Percentiles rank a stretch among this genome's conserved stretches.
Evolutionary conservation across 2,329 filamentous ascomycete species (phyloP).

Genomic region (Akanthomyces lecanii): DNA sequence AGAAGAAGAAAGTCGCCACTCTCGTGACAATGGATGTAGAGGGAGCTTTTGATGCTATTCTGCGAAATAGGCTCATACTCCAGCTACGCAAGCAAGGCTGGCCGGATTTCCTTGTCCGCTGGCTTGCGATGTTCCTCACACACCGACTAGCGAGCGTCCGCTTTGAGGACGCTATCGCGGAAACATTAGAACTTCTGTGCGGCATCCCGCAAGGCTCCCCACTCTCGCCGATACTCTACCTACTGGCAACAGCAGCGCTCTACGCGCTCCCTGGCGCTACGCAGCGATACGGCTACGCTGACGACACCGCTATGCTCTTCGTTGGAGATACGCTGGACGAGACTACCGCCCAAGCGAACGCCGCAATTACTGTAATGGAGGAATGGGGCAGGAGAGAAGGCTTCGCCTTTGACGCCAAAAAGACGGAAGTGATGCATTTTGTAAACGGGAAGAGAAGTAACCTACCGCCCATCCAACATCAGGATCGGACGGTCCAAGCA

Average conservation of each 20-base stretch:
- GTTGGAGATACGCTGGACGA: conserved; percentile 17
- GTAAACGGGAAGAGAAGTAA: too few relatives aligned
- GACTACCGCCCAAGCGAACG: conserved; percentile 16
- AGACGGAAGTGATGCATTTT: too few relatives aligned
- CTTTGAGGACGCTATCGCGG: background rate
- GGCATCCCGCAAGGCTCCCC: too few relatives aligned
- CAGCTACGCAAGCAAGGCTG: background rate
- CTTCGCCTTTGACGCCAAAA: too few relatives aligned
- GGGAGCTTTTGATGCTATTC: conserved; percentile 5
- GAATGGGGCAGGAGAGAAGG: too few relatives aligned
- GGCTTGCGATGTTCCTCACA: background rate
- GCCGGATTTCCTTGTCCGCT: background rate
- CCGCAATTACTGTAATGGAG: background rate
- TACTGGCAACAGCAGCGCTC: too few relatives aligned
- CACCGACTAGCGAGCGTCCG: background rate
- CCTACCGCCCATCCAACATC: too few relatives aligned
- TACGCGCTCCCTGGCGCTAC: too few relatives aligned
- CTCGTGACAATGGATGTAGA: conserved; percentile 3
- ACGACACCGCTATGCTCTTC: conserved; percentile 21
- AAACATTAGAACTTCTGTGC: background rate
- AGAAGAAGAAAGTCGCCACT: background rate
- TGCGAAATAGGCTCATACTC: background rate
- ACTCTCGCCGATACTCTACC: background rate
- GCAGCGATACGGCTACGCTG: background rate
- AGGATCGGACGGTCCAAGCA: too few relatives aligned